A percentile compares a stretch with the other conserved stretches of the same genome.
Conservation (phyloP, 1,139 yeast genomes). For the Sugiyamaella pinicola region DNA sequence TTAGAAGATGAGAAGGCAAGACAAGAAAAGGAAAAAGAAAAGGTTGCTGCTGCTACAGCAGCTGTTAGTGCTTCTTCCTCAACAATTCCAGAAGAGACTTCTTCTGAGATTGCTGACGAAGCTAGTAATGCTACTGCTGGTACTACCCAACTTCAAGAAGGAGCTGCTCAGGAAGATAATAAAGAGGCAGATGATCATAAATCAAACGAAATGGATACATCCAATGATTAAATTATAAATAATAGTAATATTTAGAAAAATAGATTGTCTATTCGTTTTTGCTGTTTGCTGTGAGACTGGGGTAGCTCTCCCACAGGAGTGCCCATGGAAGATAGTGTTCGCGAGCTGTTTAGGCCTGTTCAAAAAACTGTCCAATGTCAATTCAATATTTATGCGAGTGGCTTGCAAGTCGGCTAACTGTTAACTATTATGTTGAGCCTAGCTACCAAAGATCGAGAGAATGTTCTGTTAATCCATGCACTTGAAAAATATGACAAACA, state of each 20-base stretch:
- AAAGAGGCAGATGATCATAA: constrained; percentile 1
- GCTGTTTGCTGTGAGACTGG: no score
- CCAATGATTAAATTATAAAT: constrained; percentile 13
- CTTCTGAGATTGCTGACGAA: constrained; percentile 7
- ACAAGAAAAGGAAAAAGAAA: constrained; percentile 57
- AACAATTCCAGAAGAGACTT: constrained; percentile 24
- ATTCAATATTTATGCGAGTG: no score
- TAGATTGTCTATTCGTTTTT: background rate
- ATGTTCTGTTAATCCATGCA: no score
- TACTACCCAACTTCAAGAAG: constrained; percentile 19
- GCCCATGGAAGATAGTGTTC: no score
- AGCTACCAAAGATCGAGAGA: no score
- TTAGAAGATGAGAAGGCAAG: constrained; percentile 80
- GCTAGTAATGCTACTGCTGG: constrained; percentile 8
- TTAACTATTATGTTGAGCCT: no score
- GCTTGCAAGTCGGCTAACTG: no score
- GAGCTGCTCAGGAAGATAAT: constrained; percentile 2
- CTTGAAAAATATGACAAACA: no score
- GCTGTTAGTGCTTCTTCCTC: constrained; percentile 9
- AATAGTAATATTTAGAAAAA: background rate
- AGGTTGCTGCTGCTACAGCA: constrained; percentile 23
- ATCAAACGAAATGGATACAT: constrained; percentile 17
- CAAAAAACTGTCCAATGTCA: no score
- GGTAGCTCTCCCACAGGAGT: no score
- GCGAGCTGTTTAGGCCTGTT: no score